A percentile compares a stretch with the other conserved stretches of the same genome.
phyloP scores from a whole-genome alignment of 148 eudicot species.

The Cornus controversa region DNA sequence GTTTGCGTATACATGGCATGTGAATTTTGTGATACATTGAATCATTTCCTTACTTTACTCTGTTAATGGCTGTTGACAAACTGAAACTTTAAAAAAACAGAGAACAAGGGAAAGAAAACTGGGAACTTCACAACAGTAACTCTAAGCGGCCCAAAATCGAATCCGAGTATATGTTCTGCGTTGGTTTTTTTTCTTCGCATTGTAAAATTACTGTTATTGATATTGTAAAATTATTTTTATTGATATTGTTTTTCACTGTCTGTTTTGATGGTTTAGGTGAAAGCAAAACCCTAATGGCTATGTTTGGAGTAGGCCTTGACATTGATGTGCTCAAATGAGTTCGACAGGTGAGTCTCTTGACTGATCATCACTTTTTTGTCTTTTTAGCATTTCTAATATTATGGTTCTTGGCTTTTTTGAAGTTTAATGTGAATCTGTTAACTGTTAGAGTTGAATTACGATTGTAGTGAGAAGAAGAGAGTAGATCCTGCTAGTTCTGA shows the following conservation, averaged over 20 bases:
- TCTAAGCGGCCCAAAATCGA: not conserved
- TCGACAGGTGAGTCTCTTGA: conserved; percentile 8
- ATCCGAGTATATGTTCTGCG: not conserved
- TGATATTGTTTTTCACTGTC: not conserved
- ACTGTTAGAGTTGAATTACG: not conserved
- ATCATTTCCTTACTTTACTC: not conserved
- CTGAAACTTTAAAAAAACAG: not conserved
- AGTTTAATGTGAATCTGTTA: not conserved
- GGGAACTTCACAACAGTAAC: not conserved
- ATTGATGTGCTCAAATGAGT: conserved; percentile 11
- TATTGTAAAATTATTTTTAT: not conserved
- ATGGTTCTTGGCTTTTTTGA: not conserved
- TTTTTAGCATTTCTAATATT: not conserved
- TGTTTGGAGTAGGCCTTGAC: too few relatives aligned
- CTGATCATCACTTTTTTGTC: not conserved
- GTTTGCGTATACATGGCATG: not conserved
- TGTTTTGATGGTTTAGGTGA: conserved; percentile 1
- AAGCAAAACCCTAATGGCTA: conserved; percentile 4
- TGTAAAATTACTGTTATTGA: conserved; percentile 1
- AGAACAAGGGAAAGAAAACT: not conserved
- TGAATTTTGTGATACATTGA: conserved; percentile 8
- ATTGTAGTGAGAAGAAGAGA: not conserved
- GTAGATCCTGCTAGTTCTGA: too few relatives aligned
- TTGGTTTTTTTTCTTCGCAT: not conserved
- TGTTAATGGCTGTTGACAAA: conserved; percentile 6